A percentile compares a stretch with the other conserved stretches of the same genome.
Conservation (phyloP, 2,329 filamentous ascomycete genomes). For the Lachnellula subtilissima region DNA sequence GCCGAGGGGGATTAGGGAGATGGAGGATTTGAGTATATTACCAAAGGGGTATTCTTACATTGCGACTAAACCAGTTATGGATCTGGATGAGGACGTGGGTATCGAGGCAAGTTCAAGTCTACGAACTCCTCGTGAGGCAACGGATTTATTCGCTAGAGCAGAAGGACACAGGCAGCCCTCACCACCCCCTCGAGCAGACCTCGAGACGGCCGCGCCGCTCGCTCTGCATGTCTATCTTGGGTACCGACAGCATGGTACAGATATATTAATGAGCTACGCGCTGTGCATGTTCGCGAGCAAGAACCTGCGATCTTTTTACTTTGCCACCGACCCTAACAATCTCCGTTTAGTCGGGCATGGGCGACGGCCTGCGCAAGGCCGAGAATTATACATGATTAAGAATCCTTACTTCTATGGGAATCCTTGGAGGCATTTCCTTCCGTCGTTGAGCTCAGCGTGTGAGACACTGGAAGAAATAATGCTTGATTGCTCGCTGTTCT, state of each 20-base stretch:
- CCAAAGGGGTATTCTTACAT: neutral
- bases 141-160: too few species aligned
- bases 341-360: neutral
- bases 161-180: neutral
- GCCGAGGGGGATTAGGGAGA: neutral
- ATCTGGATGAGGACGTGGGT: too few species aligned
- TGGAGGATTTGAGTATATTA: neutral
- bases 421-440: constrained; percentile 4
- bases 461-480: constrained; percentile 2
- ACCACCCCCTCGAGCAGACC: neutral
- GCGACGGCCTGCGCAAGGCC: neutral
- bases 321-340: constrained; percentile 3
- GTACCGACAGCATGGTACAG: neutral
- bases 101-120: too few species aligned
- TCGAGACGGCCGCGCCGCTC: neutral
- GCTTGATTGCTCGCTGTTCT: constrained; percentile 4
- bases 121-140: too few species aligned
- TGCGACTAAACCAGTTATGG: neutral
- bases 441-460: neutral
- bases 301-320: constrained; percentile 1
- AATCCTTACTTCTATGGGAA: neutral
- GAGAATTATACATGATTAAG: constrained; percentile 1
- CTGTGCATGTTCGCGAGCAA: constrained; percentile 1
- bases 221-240: constrained; percentile 3
- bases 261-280: neutral